phyloP scores from a whole-genome alignment of 352 stramenopile genomes.

The Phytophthora constricta region DNA sequence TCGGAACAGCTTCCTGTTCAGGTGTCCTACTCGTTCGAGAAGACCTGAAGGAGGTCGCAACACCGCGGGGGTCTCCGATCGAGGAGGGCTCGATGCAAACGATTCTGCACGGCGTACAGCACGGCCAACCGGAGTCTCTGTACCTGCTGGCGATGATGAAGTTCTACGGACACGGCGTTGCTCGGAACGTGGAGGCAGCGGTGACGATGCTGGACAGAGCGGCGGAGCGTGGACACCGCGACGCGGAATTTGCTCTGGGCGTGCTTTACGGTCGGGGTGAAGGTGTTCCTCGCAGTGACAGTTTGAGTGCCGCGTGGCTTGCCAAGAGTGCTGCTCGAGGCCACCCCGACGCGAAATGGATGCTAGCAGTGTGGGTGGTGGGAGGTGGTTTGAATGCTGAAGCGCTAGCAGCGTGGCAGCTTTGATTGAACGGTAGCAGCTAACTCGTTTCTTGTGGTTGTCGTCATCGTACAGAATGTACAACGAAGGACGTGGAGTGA shows the following conservation, averaged over 20 bases:
- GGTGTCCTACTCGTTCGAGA: slow-evolving; percentile 28
- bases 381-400: not conserved
- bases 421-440: not conserved
- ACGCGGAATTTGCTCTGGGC: slow-evolving; percentile 57
- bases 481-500: slow-evolving; percentile 48
- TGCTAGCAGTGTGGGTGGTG: slow-evolving; percentile 50
- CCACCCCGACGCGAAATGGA: slow-evolving; percentile 59
- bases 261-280: slow-evolving; percentile 46
- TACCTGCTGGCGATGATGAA: slow-evolving; percentile 61
- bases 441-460: not conserved
- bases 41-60: slow-evolving; percentile 27
- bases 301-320: slow-evolving; percentile 46
- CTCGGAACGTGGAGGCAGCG: slow-evolving; percentile 34
- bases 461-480: slow-evolving; percentile 34
- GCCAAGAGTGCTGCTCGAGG: slow-evolving; percentile 41
- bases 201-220: slow-evolving; percentile 38
- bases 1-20: not conserved
- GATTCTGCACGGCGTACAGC: slow-evolving; percentile 44
- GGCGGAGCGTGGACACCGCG: slow-evolving; percentile 35
- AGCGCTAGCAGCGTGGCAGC: not conserved
- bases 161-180: slow-evolving; percentile 57
- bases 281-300: slow-evolving; percentile 40
- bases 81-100: slow-evolving; percentile 37
- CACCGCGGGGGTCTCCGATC: slow-evolving; percentile 21
- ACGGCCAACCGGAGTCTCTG: slow-evolving; percentile 48